phyloP scores from a whole-genome alignment of 495 filamentous ascomycete species.

The Annulohypoxylon stygium region DNA sequence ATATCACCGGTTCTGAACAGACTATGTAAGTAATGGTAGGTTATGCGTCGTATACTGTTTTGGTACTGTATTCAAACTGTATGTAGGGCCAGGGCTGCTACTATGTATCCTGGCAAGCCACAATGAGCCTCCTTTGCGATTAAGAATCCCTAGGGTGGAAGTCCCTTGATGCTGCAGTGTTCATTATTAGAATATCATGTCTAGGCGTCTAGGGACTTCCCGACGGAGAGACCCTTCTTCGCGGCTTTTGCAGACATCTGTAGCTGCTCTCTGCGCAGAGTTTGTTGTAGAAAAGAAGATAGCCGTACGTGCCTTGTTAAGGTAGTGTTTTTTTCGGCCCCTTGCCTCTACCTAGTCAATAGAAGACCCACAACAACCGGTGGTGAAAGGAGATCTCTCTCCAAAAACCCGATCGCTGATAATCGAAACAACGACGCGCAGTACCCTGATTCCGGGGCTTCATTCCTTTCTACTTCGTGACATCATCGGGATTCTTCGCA shows the following conservation, averaged over 20 bases:
- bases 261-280: background rate
- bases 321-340: constrained; percentile 24
- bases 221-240: constrained; percentile 6
- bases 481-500: constrained; percentile 34
- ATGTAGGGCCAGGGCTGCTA: constrained; percentile 2
- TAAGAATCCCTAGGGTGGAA: background rate
- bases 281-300: constrained; percentile 4
- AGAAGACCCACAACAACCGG: constrained; percentile 24
- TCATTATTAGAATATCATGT: background rate
- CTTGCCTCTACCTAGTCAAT: constrained; percentile 14
- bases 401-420: constrained; percentile 20
- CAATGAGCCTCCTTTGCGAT: constrained; percentile 3
- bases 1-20: background rate
- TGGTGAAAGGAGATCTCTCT: constrained; percentile 19
- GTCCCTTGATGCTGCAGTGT: constrained; percentile 8
- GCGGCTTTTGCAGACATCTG: background rate
- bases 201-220: constrained; percentile 11
- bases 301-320: constrained; percentile 12
- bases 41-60: background rate
- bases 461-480: constrained; percentile 36
- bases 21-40: background rate
- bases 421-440: constrained; percentile 33
- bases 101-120: constrained; percentile 5
- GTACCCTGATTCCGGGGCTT: constrained; percentile 37
- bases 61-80: constrained; percentile 5